These are phyloP conservation scores for Penicillium brevicompactum DNA, from an alignment of 2,329 filamentous ascomycete genomes.

Conservation along the genomic window DNA sequence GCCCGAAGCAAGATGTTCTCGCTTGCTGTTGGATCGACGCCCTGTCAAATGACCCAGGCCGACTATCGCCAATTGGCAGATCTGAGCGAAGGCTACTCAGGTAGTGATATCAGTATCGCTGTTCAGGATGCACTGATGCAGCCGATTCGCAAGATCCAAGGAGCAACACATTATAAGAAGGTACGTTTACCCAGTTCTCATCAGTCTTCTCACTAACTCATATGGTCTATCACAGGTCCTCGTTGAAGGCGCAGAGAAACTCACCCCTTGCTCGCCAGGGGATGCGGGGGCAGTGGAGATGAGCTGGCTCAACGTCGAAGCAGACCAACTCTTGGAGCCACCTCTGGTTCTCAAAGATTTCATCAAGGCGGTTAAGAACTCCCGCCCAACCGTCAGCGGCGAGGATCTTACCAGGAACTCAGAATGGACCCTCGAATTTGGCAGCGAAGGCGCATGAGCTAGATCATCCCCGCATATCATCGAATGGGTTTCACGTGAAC, in stretches of 20 bases:
- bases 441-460: constrained; percentile 74
- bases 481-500: neutral
- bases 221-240: constrained; percentile 58
- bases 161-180: constrained; percentile 96
- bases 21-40: constrained; percentile 88
- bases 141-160: constrained; percentile 93
- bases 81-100: constrained; percentile 90
- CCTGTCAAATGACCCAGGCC: constrained; percentile 74
- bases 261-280: constrained; percentile 90
- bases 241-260: constrained; percentile 61
- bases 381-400: constrained; percentile 83
- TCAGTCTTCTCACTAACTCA: neutral
- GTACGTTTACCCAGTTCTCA: constrained; percentile 50
- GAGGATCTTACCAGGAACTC: constrained; percentile 82
- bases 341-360: constrained; percentile 89
- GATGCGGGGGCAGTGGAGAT: constrained; percentile 85
- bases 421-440: constrained; percentile 96
- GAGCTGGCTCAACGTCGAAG: constrained; percentile 86
- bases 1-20: constrained; percentile 95
- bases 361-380: constrained; percentile 83
- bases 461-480: neutral
- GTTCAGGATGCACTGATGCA: constrained; percentile 98
- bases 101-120: constrained; percentile 92
- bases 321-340: constrained; percentile 82
- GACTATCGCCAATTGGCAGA: constrained; percentile 81